Conservation (phyloP, 306 rosid species). For the Crotalaria pallida region DNA sequence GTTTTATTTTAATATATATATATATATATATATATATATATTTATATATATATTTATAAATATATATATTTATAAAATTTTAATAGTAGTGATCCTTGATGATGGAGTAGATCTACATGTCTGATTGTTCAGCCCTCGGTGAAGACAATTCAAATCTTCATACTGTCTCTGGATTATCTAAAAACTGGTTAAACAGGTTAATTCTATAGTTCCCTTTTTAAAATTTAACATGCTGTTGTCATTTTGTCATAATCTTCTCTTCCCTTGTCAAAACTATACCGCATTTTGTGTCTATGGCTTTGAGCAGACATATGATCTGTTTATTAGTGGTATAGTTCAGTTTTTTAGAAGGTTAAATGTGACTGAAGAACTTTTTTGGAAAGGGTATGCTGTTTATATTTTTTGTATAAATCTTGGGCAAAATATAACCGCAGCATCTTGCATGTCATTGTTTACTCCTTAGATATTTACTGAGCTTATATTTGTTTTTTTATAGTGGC, state of each 20-base stretch:
- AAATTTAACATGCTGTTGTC: constrained; percentile 5
- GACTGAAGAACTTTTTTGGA: not conserved
- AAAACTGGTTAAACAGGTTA: constrained; percentile 77
- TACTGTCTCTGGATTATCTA: constrained; percentile 57
- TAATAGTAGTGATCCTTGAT: constrained; percentile 45
- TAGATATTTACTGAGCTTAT: constrained; percentile 24
- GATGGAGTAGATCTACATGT: constrained; percentile 49
- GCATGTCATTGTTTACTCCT: not conserved
- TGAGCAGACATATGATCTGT: not conserved
- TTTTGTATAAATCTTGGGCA: not conserved
- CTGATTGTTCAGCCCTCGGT: constrained; percentile 52
- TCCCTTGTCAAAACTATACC: not conserved
- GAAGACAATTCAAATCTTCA: constrained; percentile 57
- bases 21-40: not conserved
- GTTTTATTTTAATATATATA: constrained; percentile 10
- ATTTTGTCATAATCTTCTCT: not conserved
- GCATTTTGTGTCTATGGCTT: not conserved
- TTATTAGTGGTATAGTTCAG: not conserved
- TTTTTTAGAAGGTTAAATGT: not conserved
- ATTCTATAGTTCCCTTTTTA: constrained; percentile 3
- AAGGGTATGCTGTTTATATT: not conserved
- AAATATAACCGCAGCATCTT: not conserved
- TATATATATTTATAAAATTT: not conserved
- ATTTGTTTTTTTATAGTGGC: constrained; percentile 28
- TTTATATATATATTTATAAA: constrained; percentile 3